A percentile compares a stretch with the other conserved stretches of the same genome.
Evolutionary conservation across 139 green algal species (phyloP).

Genomic region (Chlorella sp.): DNA sequence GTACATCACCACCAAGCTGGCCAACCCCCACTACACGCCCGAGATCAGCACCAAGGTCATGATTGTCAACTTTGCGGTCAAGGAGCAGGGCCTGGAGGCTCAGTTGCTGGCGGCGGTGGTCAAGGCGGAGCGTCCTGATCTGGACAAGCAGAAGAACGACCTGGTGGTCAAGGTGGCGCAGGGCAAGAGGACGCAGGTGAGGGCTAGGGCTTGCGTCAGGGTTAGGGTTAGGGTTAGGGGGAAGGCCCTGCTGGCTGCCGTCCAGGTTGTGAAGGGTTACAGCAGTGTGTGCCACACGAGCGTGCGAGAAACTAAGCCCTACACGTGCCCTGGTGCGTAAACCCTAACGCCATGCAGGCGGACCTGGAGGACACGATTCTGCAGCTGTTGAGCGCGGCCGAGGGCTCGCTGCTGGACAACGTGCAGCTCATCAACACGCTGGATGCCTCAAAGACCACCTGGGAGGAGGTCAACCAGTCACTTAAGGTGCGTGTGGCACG

Average conservation of each 20-base stretch:
- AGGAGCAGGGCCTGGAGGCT: slow-evolving; percentile 72
- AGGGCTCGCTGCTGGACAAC: slow-evolving; percentile 74
- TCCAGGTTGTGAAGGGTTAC: too few species aligned
- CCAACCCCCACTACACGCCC: slow-evolving; percentile 82
- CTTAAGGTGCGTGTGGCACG: slow-evolving; percentile 7
- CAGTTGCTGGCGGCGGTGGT: slow-evolving; percentile 81
- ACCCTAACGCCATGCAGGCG: slow-evolving; percentile 35
- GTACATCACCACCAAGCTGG: slow-evolving; percentile 86
- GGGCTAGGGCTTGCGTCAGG: too few species aligned
- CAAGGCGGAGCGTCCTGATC: slow-evolving; percentile 66
- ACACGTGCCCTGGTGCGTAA: too few species aligned
- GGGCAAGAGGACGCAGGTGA: slow-evolving; percentile 61
- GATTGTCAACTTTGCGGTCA: slow-evolving; percentile 78
- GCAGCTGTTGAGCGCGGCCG: slow-evolving; percentile 63
- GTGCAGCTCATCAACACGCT: slow-evolving; percentile 78
- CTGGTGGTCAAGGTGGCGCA: slow-evolving; percentile 78
- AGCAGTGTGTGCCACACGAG: too few species aligned
- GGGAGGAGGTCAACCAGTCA: slow-evolving; percentile 46
- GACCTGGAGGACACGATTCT: slow-evolving; percentile 81
- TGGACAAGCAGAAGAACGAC: slow-evolving; percentile 87
- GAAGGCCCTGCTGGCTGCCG: too few species aligned
- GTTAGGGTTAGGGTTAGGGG: too few species aligned
- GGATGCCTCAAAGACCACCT: slow-evolving; percentile 71
- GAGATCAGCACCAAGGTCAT: slow-evolving; percentile 76
- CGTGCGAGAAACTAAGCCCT: too few species aligned